phyloP scores from a whole-genome alignment of 352 stramenopile genomes.

The Globisporangium heterothallicum region DNA sequence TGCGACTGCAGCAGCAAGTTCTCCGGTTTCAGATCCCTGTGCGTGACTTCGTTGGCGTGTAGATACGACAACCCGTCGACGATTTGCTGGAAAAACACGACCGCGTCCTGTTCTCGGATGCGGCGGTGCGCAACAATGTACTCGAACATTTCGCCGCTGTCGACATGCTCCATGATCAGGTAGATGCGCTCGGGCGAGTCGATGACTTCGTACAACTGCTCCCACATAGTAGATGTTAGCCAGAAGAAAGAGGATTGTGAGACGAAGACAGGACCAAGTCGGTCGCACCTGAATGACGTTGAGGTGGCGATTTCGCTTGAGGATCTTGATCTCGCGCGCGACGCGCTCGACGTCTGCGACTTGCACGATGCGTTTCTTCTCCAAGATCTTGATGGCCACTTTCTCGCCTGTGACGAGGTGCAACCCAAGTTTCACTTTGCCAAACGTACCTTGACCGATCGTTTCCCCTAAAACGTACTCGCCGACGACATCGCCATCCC shows the following conservation, averaged over 20 bases:
- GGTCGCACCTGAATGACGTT: slow-evolving; percentile 82
- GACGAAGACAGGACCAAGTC: no score
- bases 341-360: slow-evolving; percentile 87
- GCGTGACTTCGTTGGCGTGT: slow-evolving; percentile 86
- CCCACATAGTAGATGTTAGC: slow-evolving; percentile 57
- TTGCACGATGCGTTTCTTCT: slow-evolving; percentile 89
- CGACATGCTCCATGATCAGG: slow-evolving; percentile 91
- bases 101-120: slow-evolving; percentile 76
- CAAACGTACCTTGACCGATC: slow-evolving; percentile 92
- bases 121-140: slow-evolving; percentile 91
- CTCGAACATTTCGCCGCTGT: slow-evolving; percentile 92
- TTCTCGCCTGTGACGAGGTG: slow-evolving; percentile 89
- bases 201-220: slow-evolving; percentile 85
- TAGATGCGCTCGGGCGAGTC: slow-evolving; percentile 86
- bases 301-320: slow-evolving; percentile 86
- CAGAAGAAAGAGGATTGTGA: no score
- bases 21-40: slow-evolving; percentile 89
- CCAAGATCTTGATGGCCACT: slow-evolving; percentile 90
- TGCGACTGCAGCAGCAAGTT: slow-evolving; percentile 86
- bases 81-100: slow-evolving; percentile 87
- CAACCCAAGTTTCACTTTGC: slow-evolving; percentile 87
- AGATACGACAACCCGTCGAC: slow-evolving; percentile 89
- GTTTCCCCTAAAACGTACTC: slow-evolving; percentile 89
- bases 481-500: slow-evolving; percentile 49
- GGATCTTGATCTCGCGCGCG: slow-evolving; percentile 91